Conservation (phyloP, 345 rosid genomes). For the Schrenkiella parvula region DNA sequence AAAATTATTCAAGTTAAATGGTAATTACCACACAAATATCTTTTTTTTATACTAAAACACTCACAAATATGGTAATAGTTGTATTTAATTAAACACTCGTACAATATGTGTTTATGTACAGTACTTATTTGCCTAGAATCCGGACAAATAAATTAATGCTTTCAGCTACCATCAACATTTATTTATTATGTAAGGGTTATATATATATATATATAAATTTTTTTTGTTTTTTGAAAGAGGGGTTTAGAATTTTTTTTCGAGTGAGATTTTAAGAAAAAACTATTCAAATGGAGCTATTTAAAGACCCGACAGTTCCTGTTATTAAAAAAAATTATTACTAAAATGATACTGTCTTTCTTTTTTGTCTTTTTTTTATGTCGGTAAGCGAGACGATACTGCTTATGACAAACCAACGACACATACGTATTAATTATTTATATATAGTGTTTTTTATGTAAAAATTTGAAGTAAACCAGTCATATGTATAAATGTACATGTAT, state of each 20-base stretch:
- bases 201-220: no score
- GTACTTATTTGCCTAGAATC: neutral
- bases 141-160: neutral
- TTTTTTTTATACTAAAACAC: no score
- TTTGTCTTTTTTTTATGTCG: no score
- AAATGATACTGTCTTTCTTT: neutral
- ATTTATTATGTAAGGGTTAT: no score
- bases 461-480: neutral
- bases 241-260: no score
- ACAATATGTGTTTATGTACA: neutral
- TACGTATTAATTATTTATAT: neutral
- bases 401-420: constrained; percentile 19
- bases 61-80: no score
- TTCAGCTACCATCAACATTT: neutral
- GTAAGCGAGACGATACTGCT: no score
- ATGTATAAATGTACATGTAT: constrained; percentile 16
- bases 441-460: neutral
- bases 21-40: no score
- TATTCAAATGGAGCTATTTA: constrained; percentile 1
- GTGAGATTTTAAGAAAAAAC: neutral
- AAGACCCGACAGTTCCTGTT: constrained; percentile 11
- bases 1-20: no score
- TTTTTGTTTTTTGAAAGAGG: no score
- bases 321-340: neutral
- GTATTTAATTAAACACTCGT: neutral